Conservation (phyloP, 1,284 basidiomycete species). For the Chondrostereum purpureum region DNA sequence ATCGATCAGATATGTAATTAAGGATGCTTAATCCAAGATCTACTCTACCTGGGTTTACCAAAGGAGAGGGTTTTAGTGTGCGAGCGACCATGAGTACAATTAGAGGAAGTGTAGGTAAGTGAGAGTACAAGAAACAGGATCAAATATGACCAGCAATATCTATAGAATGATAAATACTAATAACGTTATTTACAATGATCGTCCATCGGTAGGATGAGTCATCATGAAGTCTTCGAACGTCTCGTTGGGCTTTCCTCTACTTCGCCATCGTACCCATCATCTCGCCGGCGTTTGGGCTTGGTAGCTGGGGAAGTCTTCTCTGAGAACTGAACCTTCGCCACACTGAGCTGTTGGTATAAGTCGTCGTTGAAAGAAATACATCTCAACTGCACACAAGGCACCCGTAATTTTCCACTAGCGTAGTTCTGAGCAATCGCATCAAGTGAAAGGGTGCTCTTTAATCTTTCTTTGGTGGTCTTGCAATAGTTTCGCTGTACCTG, state of each 20-base stretch:
- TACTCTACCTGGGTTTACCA: neutral
- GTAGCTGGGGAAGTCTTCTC: no score
- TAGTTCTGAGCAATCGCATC: constrained; percentile 31
- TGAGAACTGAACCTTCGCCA: no score
- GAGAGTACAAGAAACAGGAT: neutral
- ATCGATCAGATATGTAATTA: no score
- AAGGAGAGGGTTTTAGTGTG: neutral
- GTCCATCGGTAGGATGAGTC: constrained; percentile 3
- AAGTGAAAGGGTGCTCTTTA: constrained; percentile 21
- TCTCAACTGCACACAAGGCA: constrained; percentile 40
- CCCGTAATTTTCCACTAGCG: constrained; percentile 30
- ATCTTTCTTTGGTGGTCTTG: constrained; percentile 30
- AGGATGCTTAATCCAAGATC: no score
- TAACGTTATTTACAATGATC: no score
- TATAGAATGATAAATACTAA: no score
- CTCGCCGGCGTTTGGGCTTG: neutral
- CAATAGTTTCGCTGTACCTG: constrained; percentile 30
- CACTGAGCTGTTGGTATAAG: no score
- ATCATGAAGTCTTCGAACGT: neutral
- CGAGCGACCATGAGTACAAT: neutral
- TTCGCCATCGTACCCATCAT: neutral
- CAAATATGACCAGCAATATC: neutral
- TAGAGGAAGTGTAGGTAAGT: neutral
- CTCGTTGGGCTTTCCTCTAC: neutral
- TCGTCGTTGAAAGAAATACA: constrained; percentile 40